phyloP scores from a whole-genome alignment of 2,329 filamentous ascomycete genomes.

The Colletotrichum agaves region DNA sequence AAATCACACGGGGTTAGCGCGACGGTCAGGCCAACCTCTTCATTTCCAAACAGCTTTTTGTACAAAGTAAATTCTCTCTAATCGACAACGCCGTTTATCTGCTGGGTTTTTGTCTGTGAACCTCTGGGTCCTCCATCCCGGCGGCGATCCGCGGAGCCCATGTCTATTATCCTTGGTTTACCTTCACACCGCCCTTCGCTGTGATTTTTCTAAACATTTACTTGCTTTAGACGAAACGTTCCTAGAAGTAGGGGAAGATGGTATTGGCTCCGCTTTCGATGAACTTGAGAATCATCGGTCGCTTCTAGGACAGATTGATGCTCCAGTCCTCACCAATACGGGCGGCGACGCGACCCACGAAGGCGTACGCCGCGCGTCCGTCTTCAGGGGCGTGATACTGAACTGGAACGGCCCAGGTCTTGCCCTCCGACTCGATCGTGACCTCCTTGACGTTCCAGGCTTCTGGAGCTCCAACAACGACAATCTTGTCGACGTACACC shows the following conservation, averaged over 20 bases:
- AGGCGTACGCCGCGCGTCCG: constrained; percentile 61
- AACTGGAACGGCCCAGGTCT: constrained; percentile 67
- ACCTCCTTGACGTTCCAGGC: constrained; percentile 75
- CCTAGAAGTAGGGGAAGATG: not conserved
- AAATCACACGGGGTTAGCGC: constrained; percentile 1
- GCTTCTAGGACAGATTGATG: constrained; percentile 47
- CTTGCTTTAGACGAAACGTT: too few species aligned
- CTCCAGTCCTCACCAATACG: constrained; percentile 66
- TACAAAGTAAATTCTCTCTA: constrained; percentile 14
- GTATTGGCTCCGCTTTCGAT: not conserved
- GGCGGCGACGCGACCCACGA: constrained; percentile 62
- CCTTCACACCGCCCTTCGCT: constrained; percentile 23
- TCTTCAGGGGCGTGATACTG: constrained; percentile 65
- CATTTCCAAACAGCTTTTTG: not conserved
- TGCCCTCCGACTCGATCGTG: constrained; percentile 62
- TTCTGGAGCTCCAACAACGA: constrained; percentile 82
- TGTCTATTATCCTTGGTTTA: constrained; percentile 15
- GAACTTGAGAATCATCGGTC: constrained; percentile 7
- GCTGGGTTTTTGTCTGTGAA: not conserved
- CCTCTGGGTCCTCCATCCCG: constrained; percentile 9
- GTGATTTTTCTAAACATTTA: not conserved
- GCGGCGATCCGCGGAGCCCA: constrained; percentile 16
- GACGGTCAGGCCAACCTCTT: too few species aligned
- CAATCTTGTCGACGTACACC: constrained; percentile 84
- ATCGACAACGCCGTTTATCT: constrained; percentile 7